Base-by-base conservation (phyloP, 176 grass and related monocot genomes). In the Calamus simplicifolius region DNA sequence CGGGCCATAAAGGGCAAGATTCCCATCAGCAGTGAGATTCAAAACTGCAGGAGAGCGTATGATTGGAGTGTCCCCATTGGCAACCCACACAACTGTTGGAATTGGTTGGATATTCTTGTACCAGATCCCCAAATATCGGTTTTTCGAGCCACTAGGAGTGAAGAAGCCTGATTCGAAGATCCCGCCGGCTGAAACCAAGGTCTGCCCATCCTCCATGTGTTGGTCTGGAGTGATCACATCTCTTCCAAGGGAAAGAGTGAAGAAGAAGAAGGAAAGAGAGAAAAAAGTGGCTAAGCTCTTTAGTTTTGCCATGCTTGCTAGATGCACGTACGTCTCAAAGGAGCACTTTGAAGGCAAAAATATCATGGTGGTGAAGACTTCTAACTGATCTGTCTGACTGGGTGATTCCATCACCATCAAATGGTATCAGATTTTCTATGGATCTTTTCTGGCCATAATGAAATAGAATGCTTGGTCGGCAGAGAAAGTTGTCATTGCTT, bases 21-120 rank as follows among this genome's bases (percentile, higher is more conserved):
- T 28, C 25, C 48, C 62, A 50, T 64, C 19, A 4, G 19, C 19
- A 13, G 48, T 64, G 4, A 64, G 23, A 25, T 50, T 51, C 6
- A 50, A 6, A 17, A 25, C 17, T 64, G 19, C 43, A 17, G 43
- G 49, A 23, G 19, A 50, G 48, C 6, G 1, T 21, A 6, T 18
- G 38, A 64, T 2, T 5, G 23, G 5, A 0, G 16, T 8, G 14
- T 26, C 8, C 48, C 62, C 17, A 16, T 64, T 64, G 62, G 62
- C 62, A 18, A 64, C 19, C 62, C 62, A 64, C 6, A 64, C 62
- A 17, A 51, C 62, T 25, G 12, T 49, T 30, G 13, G 58, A 15
- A 31, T 29, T 25, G 14, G 0, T 23, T 23, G 21, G 12, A 10
- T 15, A 17, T 64, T 64, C 5, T 7, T 7, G 48, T 64, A 64